These are phyloP conservation scores for Biancaea sappan DNA, from an alignment of 306 rosid genomes.

Conservation along the genomic window DNA sequence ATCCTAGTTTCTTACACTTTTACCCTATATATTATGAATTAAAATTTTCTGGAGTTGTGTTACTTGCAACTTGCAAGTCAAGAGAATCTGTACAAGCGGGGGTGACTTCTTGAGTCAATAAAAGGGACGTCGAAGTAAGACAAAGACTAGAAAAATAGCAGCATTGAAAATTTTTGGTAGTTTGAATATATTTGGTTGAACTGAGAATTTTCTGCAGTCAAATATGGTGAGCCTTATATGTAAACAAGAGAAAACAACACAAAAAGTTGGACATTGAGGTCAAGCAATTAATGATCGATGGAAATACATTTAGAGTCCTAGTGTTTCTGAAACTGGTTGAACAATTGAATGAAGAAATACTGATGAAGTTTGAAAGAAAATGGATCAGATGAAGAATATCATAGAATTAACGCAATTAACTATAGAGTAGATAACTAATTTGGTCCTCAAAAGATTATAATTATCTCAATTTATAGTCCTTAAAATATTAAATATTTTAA, in stretches of 20 bases:
- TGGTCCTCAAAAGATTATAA: too few species aligned
- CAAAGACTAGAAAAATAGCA: neutral
- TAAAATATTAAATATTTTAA: too few species aligned
- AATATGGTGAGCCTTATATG: constrained; percentile 27
- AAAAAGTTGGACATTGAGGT: neutral
- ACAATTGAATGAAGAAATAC: neutral
- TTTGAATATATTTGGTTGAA: neutral
- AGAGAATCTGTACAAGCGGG: constrained; percentile 17
- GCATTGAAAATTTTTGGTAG: too few species aligned
- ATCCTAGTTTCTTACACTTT: neutral
- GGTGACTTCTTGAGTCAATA: constrained; percentile 7
- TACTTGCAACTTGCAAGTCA: constrained; percentile 28
- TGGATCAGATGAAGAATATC: too few species aligned
- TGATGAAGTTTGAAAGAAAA: constrained; percentile 20
- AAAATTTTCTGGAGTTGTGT: neutral
- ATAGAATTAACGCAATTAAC: too few species aligned
- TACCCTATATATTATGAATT: neutral
- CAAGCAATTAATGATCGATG: neutral
- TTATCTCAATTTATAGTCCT: too few species aligned
- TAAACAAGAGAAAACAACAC: neutral
- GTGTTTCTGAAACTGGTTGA: constrained; percentile 2
- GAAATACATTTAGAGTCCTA: neutral
- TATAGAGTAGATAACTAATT: too few species aligned
- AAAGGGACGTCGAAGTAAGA: neutral
- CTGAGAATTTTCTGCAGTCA: constrained; percentile 28